Evolutionary conservation across 371 early-diverging fungal genomes (phyloP), one percentile per base, ranked within the genome.

Genomic region (Actinomortierella wolfii): DNA sequence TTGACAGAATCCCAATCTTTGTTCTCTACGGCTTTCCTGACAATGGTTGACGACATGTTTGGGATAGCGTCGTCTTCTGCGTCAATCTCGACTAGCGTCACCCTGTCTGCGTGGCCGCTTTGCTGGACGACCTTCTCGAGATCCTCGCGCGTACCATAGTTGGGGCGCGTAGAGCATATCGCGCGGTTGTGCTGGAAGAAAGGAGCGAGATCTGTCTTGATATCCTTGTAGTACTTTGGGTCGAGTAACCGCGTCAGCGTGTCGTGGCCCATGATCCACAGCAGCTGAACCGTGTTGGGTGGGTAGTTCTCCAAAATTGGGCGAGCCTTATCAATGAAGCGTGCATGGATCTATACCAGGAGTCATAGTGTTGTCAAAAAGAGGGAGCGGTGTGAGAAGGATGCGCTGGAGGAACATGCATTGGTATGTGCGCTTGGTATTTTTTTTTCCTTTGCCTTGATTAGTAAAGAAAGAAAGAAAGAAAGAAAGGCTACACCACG

Each of bases 221-320:
- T 54, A 15, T 66, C 64, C 2, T 56, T 56, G 62, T 89, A 89
- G 58, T 89, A 89, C 42, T 80, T 82, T n/a, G 85, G 81, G 59
- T 86, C 82, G 39, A 89, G 69, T 15, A 89, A 68, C 7, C 89
- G 78, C 5, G 64, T 73, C 56, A 89, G 60, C 1, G 89, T 89
- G 54, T 89, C 89, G 28, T 78, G 79, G 1, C 89, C 89, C 67
- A 89, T 50, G 56, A 89, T 82, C 78, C 86, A 89, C 21, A 79
- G 78, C n/a, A 80, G 61, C 45, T 76, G 76, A 8, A 76, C 50
- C 21, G 61, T 61, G n/a, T 53, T 43, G 42, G 63, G 54, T 17
- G 55, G 59, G 53, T 63, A 56, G 48, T 47, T 5, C 42, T 54
- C 48, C 49, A 53, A 51, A 18, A 82, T 77, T 3, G 73, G 59